Evolutionary conservation across 495 filamentous ascomycete genomes (phyloP).

Genomic region (Hapsidospora chrysogenum): DNA sequence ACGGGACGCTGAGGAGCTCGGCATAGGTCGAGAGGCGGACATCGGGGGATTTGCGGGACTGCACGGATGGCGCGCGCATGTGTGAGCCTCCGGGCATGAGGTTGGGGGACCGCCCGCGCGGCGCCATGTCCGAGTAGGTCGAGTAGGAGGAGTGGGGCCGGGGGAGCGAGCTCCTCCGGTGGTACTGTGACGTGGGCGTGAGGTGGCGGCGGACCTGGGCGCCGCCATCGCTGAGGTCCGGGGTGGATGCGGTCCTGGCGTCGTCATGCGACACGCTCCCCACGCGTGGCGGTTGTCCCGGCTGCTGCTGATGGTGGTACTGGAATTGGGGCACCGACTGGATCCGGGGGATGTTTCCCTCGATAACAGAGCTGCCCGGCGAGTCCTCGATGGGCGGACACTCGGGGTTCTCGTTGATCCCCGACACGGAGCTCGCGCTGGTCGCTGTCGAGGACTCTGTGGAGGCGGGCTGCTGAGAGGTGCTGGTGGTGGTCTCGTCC

Average conservation of each 20-base stretch:
- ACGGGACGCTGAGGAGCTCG: constrained; percentile 75
- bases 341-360: constrained; percentile 14
- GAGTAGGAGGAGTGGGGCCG: constrained; percentile 61
- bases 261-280: constrained; percentile 19
- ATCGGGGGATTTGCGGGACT: constrained; percentile 58
- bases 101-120: constrained; percentile 41
- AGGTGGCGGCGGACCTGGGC: constrained; percentile 37
- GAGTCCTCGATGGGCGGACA: constrained; percentile 13
- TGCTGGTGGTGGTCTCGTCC: constrained; percentile 23
- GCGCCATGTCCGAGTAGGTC: constrained; percentile 44
- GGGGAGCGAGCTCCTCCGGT: constrained; percentile 34
- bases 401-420: constrained; percentile 24
- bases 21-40: constrained; percentile 65
- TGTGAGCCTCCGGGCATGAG: constrained; percentile 27
- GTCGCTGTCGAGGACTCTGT: constrained; percentile 28
- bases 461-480: constrained; percentile 23
- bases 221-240: constrained; percentile 23
- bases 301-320: constrained; percentile 34
- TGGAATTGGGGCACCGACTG: constrained; percentile 34
- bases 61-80: constrained; percentile 39
- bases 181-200: constrained; percentile 31
- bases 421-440: constrained; percentile 31
- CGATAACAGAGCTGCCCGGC: constrained; percentile 21
- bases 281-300: constrained; percentile 15
- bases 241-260: constrained; percentile 23